These are phyloP conservation scores for Ceratocystis cacaofunesta DNA, from an alignment of 2,329 filamentous ascomycete species.

Conservation along the genomic window DNA sequence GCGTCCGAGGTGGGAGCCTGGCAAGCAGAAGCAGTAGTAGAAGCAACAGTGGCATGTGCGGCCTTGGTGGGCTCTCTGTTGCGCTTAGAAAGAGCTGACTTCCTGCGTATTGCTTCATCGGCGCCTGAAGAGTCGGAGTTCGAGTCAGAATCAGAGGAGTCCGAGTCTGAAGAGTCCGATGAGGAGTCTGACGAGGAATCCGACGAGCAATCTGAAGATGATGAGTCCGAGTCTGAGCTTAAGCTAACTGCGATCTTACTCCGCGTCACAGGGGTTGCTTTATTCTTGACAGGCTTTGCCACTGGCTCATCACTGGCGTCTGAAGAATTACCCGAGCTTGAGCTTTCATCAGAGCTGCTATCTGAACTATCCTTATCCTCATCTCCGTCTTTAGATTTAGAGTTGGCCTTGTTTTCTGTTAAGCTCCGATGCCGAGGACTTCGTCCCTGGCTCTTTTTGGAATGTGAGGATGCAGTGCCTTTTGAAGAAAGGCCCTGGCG, in stretches of 20 bases:
- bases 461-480: background rate
- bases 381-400: background rate
- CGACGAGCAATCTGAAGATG: background rate
- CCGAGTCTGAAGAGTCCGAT: slow-evolving; percentile 2
- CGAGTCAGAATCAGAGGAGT: slow-evolving; percentile 8
- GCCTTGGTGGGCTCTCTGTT: background rate
- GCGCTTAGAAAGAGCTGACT: background rate
- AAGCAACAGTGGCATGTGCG: background rate
- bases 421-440: background rate
- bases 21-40: background rate
- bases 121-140: background rate
- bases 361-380: slow-evolving; percentile 7
- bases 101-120: background rate
- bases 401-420: background rate
- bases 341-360: background rate
- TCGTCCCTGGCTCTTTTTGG: background rate
- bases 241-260: too few relatives aligned
- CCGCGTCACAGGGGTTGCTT: background rate
- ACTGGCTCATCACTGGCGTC: slow-evolving; percentile 14
- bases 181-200: background rate
- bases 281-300: background rate
- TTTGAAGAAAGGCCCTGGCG: background rate
- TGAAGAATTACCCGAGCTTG: slow-evolving; percentile 8
- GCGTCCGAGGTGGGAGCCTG: background rate
- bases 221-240: slow-evolving; percentile 14